Conservation (phyloP, 331 rosid genomes). For the Saraca asoca region DNA sequence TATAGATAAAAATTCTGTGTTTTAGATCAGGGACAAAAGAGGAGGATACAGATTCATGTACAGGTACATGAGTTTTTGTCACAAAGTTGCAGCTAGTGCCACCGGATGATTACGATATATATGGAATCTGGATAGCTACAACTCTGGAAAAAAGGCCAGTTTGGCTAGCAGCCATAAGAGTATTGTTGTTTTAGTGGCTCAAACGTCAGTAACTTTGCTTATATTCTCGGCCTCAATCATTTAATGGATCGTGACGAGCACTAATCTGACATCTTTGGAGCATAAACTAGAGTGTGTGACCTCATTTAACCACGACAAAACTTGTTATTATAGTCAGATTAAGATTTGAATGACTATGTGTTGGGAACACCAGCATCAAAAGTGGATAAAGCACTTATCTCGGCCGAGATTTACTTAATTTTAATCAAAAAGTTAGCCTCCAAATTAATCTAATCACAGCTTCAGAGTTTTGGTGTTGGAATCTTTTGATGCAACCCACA, state of each 20-base stretch:
- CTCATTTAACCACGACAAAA: constrained; percentile 27
- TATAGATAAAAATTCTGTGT: no score
- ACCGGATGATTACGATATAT: not conserved
- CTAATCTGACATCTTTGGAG: constrained; percentile 9
- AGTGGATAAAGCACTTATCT: constrained; percentile 42
- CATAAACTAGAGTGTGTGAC: constrained; percentile 24
- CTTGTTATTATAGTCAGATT: constrained; percentile 12
- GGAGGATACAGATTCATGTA: no score
- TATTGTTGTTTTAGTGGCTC: constrained; percentile 3
- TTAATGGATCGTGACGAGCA: not conserved
- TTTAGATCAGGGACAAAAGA: no score
- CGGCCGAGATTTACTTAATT: constrained; percentile 12
- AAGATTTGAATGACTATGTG: constrained; percentile 24
- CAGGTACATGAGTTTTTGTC: no score
- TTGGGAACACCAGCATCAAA: constrained; percentile 9
- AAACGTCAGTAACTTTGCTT: constrained; percentile 19
- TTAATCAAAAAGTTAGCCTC: constrained; percentile 38
- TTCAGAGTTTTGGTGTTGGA: constrained; percentile 35
- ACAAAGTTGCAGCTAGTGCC: not conserved
- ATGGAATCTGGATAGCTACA: not conserved
- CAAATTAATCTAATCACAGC: constrained; percentile 34
- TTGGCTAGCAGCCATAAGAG: constrained; percentile 2
- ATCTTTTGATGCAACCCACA: constrained; percentile 43
- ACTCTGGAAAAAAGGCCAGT: not conserved
- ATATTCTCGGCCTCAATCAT: constrained; percentile 33